These are phyloP conservation scores for Aschersonia sp. DNA, from an alignment of 2,329 filamentous ascomycete species.

Conservation along the genomic window DNA sequence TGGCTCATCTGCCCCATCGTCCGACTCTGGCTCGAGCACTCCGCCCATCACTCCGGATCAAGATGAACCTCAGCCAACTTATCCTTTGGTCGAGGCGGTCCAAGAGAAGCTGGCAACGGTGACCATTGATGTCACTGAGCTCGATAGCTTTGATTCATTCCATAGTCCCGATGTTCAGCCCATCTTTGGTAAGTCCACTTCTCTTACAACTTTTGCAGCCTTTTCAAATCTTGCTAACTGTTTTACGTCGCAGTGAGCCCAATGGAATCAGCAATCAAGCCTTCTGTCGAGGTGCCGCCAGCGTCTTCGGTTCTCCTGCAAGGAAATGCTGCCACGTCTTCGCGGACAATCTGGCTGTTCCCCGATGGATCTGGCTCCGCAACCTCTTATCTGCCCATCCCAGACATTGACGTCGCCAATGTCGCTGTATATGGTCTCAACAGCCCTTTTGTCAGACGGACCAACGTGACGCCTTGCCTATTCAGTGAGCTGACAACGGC, in stretches of 20 bases:
- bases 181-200: not conserved
- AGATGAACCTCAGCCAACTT: not conserved
- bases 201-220: not conserved
- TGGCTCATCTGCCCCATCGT: not conserved
- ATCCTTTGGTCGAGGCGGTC: not conserved
- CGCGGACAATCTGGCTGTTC: constrained; percentile 10
- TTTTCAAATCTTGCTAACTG: too few species aligned
- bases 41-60: not conserved
- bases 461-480: not conserved
- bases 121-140: not conserved
- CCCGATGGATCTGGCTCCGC: constrained; percentile 16
- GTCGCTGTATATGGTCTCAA: constrained; percentile 2
- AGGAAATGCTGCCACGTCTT: constrained; percentile 5
- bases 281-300: not conserved
- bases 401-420: not conserved
- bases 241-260: too few species aligned
- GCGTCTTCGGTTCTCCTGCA: constrained; percentile 8
- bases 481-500: not conserved
- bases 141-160: not conserved
- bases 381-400: constrained; percentile 10
- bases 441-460: constrained; percentile 3
- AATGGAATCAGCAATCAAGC: too few species aligned
- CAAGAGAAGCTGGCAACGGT: not conserved
- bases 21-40: not conserved
- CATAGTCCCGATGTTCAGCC: not conserved